Base-by-base conservation (phyloP, 495 filamentous ascomycete genomes). In the Aspergillus sparsus region DNA sequence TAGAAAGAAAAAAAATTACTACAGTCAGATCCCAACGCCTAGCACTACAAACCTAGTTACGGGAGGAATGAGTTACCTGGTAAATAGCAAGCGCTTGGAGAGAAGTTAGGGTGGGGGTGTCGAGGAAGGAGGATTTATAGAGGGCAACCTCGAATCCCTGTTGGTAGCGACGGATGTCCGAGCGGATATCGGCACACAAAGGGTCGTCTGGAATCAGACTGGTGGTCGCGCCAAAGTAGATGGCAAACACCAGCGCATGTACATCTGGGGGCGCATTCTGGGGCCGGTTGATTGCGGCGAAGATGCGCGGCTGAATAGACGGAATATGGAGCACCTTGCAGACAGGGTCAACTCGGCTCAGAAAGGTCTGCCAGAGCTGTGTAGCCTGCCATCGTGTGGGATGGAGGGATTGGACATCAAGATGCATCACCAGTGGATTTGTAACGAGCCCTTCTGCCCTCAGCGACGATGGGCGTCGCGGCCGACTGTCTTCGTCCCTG, bases 271-370 rank as follows among this genome's bases (percentile, higher is more conserved):
- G 61, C 10, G 74, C 59, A 16, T 68, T 64, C 5, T 74, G 68
- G 12, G 74, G 61, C 33, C 71, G 58, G 39, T 67, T 72, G n/a
- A 76, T 69, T 3, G 79, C 77, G 44, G 68, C 68, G 55, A 71
- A 71, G 5, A 81, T 56, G 2, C 62, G 60, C 0, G 69, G 60
- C 53, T 72, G 63, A 3, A 64, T 70, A 9, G 72, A 67, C 5
- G 80, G 79, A n/a, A 74, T 58, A 62, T 82, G 80, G 45, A 82
- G 60, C 2, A 81, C 54, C 53, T 74, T 80, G 47, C 78, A 42
- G 0, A 80, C 52, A 5, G 77, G 72, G 61, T 80, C 73, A 4
- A 82, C 74, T 55, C 65, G 61, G 32, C 52, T 64, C 18, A 68
- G 51, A 35, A 70, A 76, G 1, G 56, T 60, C 60, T 76, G 65